phyloP scores from a whole-genome alignment of 139 green algal species.

The Tetradesmus lagerheimii region DNA sequence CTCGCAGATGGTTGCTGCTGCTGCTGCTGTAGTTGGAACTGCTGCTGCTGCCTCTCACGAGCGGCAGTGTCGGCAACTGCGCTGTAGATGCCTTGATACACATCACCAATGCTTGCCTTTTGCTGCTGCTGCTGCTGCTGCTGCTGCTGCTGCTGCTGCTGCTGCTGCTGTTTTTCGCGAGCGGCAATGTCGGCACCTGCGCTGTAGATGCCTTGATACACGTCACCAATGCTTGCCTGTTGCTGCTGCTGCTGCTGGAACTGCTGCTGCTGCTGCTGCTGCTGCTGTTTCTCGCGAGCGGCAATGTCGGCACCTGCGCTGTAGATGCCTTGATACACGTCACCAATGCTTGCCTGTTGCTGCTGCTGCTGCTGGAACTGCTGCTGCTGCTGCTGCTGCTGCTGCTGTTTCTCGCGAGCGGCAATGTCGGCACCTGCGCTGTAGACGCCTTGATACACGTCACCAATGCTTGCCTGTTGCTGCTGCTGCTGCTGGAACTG shows the following conservation, averaged over 20 bases:
- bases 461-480: neutral
- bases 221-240: neutral
- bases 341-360: neutral
- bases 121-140: neutral
- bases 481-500: neutral
- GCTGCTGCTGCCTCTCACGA: neutral
- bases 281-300: neutral
- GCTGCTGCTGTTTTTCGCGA: too few species aligned
- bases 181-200: too few species aligned
- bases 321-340: neutral
- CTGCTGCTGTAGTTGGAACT: neutral
- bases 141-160: neutral
- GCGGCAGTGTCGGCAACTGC: neutral
- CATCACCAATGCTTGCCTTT: neutral
- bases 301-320: neutral
- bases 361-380: neutral
- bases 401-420: too few species aligned
- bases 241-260: neutral
- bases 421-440: neutral
- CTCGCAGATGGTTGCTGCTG: too few species aligned
- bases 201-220: neutral
- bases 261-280: neutral
- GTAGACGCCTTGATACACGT: neutral
- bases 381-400: slow-evolving; percentile 3
- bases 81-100: neutral